These are phyloP conservation scores for Melanogaster broomeanus DNA, from an alignment of 768 basidiomycete species.

Conservation along the genomic window DNA sequence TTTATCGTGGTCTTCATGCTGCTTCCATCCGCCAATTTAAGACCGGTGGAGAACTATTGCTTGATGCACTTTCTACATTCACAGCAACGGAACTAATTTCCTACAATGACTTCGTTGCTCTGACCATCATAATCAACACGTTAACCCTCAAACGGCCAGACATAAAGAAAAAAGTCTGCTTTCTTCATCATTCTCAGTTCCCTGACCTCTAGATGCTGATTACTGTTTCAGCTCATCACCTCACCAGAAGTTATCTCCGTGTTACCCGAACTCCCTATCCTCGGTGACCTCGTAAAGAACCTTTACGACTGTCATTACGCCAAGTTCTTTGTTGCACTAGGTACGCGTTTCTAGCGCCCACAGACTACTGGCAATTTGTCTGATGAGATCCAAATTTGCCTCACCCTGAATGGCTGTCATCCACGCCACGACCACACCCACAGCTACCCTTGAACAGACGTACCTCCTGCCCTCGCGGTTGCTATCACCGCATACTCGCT, in stretches of 20 bases:
- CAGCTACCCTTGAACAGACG: constrained; percentile 86
- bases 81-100: constrained; percentile 87
- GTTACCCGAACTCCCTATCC: constrained; percentile 77
- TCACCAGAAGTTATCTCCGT: constrained; percentile 89
- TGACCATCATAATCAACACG: constrained; percentile 79
- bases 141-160: constrained; percentile 80
- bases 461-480: constrained; percentile 87
- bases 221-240: constrained; percentile 60
- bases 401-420: neutral
- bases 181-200: neutral
- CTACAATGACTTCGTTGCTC: constrained; percentile 88
- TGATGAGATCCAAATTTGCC: constrained; percentile 4
- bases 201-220: constrained; percentile 4
- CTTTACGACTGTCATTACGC: constrained; percentile 94
- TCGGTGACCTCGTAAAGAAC: constrained; percentile 82
- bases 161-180: constrained; percentile 82
- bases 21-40: constrained; percentile 91
- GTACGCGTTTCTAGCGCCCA: constrained; percentile 39
- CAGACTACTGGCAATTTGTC: neutral
- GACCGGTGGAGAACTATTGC: constrained; percentile 77
- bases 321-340: constrained; percentile 89
- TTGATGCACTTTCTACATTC: constrained; percentile 93
- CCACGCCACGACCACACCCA: constrained; percentile 1
- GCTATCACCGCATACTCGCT: constrained; percentile 83
- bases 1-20: constrained; percentile 86